Base-by-base conservation (phyloP, 345 rosid genomes). In the Arabidopsis suecica region DNA sequence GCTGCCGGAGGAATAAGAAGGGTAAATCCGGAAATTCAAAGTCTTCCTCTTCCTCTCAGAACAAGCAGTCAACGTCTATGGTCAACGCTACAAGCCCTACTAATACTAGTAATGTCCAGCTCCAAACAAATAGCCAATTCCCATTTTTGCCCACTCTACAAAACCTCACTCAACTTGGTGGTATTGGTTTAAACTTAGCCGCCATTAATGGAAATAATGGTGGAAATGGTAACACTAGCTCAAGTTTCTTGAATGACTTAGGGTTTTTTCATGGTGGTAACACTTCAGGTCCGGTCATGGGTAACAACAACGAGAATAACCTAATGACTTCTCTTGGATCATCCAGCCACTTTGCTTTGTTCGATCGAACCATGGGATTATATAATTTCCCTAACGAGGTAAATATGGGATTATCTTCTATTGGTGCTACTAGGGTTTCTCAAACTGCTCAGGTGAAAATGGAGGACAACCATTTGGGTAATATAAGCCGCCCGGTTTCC, bases 1-100 rank as follows among this genome's bases (percentile, higher is more conserved):
- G 81, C 44, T 78, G 81, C 45, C 74, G 81, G 70, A 78, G 78
- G 48, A 78, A 78, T 54, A 78, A 78, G 47, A 78, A 78, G 61
- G 47, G 69, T 66, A 78, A 78, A 61, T 37, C 69, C 48, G 81
- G 74, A 36, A 78, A 54, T 20, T 66, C 81, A 6, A 78, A 78
- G 49, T 60, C 77, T 25, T 72, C 81, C 34, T 67, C 78, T 1
- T 65, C 81, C 3, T 71, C 77, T 28, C 78, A 72, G 44, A 71
- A 37, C 77, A 78, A 78, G 57, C 77, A 72, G 57, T 71, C 77
- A 64, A 38, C 80, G 6, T 71, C 77, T 22, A 67, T 67, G 78
- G 81, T 60, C 69, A 72, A 72, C 51, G 42, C 41, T 77, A 48
- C 77, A 57, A 71, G 59, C 30, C 28, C 62, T 57, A 48, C 77